Percentiles rank a stretch among this genome's conserved stretches.
Conservation (phyloP, 441 rosid genomes). For the Pelargonium australe region DNA sequence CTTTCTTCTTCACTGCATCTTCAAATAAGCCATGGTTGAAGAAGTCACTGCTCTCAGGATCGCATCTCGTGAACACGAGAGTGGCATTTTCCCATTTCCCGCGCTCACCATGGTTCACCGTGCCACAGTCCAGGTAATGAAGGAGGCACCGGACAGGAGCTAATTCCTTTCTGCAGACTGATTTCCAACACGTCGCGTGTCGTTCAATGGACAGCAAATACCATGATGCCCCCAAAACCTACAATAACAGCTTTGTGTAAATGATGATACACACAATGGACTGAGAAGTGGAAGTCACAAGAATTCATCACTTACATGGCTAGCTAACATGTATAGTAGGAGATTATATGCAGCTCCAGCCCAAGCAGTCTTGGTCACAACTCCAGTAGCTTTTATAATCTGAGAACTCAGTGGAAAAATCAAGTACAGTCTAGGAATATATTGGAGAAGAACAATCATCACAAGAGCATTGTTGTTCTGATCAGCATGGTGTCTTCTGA, state of each 20-base stretch:
- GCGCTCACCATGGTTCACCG: conserved; percentile 35
- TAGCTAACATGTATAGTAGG: conserved; percentile 62
- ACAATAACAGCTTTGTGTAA: conserved; percentile 6
- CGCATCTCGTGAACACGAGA: conserved; percentile 39
- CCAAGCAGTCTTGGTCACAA: conserved; percentile 84
- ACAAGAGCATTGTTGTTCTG: conserved; percentile 59
- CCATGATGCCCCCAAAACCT: conserved; percentile 87
- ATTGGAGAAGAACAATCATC: conserved; percentile 69
- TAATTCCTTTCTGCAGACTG: conserved; percentile 52
- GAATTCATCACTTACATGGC: conserved; percentile 51
- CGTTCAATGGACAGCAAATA: conserved; percentile 61
- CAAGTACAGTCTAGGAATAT: conserved; percentile 60
- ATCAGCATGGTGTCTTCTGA: conserved; percentile 35
- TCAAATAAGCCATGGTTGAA: conserved; percentile 64
- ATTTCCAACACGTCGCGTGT: conserved; percentile 61
- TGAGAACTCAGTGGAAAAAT: conserved; percentile 64
- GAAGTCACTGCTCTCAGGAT: conserved; percentile 37
- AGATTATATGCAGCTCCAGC: conserved; percentile 92
- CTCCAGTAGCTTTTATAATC: conserved; percentile 71
- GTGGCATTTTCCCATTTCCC: conserved; percentile 57
- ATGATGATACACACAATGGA: background rate
- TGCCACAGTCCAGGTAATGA: conserved; percentile 56
- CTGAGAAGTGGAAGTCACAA: too few species aligned
- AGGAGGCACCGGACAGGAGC: conserved; percentile 31
- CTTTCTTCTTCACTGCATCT: conserved; percentile 57